Evolutionary conservation across 2,329 filamentous ascomycete species (phyloP).

Genomic region (Magnaporthales sp.): DNA sequence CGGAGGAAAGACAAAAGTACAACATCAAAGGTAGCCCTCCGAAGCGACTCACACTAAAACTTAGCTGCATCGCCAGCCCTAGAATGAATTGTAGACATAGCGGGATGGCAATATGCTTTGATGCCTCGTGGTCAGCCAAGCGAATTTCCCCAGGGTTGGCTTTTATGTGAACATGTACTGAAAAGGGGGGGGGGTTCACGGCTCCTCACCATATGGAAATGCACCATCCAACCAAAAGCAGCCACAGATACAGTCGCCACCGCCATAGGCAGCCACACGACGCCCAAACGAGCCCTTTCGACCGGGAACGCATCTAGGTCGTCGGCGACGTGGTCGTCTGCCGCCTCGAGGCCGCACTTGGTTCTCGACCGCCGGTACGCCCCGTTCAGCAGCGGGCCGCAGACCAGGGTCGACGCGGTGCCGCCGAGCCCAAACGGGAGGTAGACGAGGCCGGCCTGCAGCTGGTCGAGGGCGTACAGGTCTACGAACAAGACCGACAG

Average conservation of each 20-base stretch:
- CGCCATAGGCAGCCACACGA: background rate
- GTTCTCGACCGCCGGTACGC: background rate
- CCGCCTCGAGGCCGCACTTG: background rate
- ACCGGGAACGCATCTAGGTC: background rate
- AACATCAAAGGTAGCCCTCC: background rate
- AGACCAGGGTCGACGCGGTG: background rate
- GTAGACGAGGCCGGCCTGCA: background rate
- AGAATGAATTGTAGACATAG: background rate
- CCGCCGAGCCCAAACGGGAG: background rate
- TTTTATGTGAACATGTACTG: too few species aligned
- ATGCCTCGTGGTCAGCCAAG: background rate
- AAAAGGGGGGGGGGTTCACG: too few species aligned
- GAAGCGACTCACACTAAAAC: background rate
- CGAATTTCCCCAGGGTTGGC: too few species aligned
- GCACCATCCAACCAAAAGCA: background rate
- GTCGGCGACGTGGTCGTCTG: background rate
- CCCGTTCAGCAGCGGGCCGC: slow-evolving; percentile 1
- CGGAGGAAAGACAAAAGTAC: background rate
- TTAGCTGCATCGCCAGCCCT: background rate
- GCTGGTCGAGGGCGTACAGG: background rate
- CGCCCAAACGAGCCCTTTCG: background rate
- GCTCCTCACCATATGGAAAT: background rate
- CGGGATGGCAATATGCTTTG: background rate
- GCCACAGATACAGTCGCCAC: background rate
- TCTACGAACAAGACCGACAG: background rate